Conservation (phyloP, 768 basidiomycete species). For the Amanita pseudoporphyria region DNA sequence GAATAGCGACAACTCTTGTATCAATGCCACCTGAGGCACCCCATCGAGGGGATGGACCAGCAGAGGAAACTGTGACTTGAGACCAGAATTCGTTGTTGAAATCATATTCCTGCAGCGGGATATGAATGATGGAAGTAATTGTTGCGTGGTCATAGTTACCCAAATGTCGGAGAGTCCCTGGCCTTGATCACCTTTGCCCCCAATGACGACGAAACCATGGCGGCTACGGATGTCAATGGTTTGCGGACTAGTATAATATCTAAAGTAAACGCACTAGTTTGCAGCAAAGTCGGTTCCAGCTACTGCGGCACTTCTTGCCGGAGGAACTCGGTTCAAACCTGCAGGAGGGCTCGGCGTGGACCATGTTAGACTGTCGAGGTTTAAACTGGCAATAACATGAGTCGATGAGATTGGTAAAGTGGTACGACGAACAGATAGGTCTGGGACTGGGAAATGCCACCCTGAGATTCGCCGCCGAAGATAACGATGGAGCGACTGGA, state of each 20-base stretch:
- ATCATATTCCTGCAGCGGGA: constrained; percentile 55
- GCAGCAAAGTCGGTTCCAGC: constrained; percentile 66
- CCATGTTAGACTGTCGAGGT: constrained; percentile 57
- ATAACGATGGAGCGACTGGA: constrained; percentile 49
- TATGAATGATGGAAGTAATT: constrained; percentile 3
- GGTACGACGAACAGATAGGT: constrained; percentile 52
- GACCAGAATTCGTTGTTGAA: constrained; percentile 74
- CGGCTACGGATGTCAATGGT: constrained; percentile 37
- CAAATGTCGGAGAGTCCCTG: constrained; percentile 59
- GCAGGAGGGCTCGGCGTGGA: constrained; percentile 40
- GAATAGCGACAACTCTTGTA: constrained; percentile 30
- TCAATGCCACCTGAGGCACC: constrained; percentile 73
- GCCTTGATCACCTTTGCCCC: constrained; percentile 51
- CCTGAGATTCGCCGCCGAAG: constrained; percentile 68
- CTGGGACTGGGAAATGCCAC: constrained; percentile 49
- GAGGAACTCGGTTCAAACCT: constrained; percentile 37
- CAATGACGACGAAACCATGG: constrained; percentile 63
- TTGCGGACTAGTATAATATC: constrained; percentile 5
- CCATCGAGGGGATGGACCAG: constrained; percentile 55
- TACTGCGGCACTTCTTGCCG: constrained; percentile 55
- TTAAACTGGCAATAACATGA: constrained; percentile 34
- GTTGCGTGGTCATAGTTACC: constrained; percentile 33
- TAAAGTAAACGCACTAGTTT: constrained; percentile 55
- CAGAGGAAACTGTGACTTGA: constrained; percentile 38
- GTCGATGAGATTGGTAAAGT: not conserved